Base-by-base conservation (phyloP, 805 yeast species). In the Cyberlindnera subsufficiens region DNA sequence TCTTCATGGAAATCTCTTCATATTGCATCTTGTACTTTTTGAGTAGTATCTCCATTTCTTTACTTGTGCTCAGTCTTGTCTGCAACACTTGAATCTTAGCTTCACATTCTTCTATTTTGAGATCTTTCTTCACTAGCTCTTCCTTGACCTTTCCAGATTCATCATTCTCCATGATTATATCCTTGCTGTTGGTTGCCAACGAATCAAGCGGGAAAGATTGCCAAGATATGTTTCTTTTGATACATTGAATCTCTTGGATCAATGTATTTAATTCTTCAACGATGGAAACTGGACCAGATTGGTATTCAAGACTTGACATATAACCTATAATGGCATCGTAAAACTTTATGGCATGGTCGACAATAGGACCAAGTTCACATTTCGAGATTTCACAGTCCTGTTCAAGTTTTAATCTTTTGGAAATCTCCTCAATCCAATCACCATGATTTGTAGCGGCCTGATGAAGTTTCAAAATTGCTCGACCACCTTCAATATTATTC, bases 21-120 rank as follows among this genome's bases (percentile, higher is more conserved):
- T 59, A 58, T 16, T 59, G 50, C 1, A 33, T 29, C 20, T 59
- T 59, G 36, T 63, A 41, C 9, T 48, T 51, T 7, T 47, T 44
- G 20, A 69, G 35, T 11, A 52, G 38, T 2, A 38, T 13, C 29
- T 66, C 68, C 15, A 63, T 61, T 0, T 52, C 51, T 32, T 59
- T 56, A 6, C 66, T 54, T 4, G 66, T 59, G 14, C 49, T 50
- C 51, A 77, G 56, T 47, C 72, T 74, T 6, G 66, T 62, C 46
- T 75, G 71, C 31, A 77, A 53, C 2, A 75, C 63, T 8, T 65
- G 59, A 9, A 77, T 62, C 47, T 73, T 76, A 42, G 77, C 56
- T 14, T 36, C 31, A 27, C 30, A 32, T n/a, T 27, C 30, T 10
- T 27, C 15, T 15, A 42, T 40, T 37, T 42, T 41, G 17, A 37